Evolutionary conservation across 371 early-diverging fungal genomes (phyloP), one percentile per base, ranked within the genome.

Genomic region (Syncephalis plumigaleata): DNA sequence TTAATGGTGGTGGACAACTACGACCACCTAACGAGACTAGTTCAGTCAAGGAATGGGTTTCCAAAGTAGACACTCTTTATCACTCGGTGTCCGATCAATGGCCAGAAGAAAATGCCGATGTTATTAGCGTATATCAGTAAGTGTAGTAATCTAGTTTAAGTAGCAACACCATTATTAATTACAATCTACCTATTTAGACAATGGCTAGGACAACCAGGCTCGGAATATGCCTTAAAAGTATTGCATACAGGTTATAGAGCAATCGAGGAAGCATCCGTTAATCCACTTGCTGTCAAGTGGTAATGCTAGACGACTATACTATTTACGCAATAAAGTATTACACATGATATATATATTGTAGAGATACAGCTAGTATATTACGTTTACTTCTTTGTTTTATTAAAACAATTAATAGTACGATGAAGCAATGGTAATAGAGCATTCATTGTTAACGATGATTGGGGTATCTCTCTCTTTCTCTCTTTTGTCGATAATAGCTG

Each of bases 1-100:
- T 84, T 48, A 89, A 90, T 56, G 93, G 93, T 9, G 93, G 91
- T 23, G 93, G 93, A 3, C 91, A 92, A 55, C 51, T 84, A 21
- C 63, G 70, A 39, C 54, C 66, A 20, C 40, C 40, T n/a, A n/a
- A n/a, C n/a, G n/a, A 40, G 7, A 16, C 11, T 25, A 18, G 44
- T 55, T 26, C 42, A 8, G 46, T 54, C 11, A 58, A 72, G 44
- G 75, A 71, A 24, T 76, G 79, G 80, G 59, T 81, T 11, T 50
- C 45, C 7, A 51, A 58, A 20, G 72, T 73, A 13, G 79, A 83
- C 46, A 39, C 43, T 21, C 60, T 69, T 1, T 84, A 84, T 55
- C 61, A 57, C 23, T 59, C 63, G 3, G 64, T 71, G 3, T 58
- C 61, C 23, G 50, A 60, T 18, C 52, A 54, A 16, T 49, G 46